phyloP scores from a whole-genome alignment of 495 filamentous ascomycete genomes.

The Trichocladium uniseriatum region DNA sequence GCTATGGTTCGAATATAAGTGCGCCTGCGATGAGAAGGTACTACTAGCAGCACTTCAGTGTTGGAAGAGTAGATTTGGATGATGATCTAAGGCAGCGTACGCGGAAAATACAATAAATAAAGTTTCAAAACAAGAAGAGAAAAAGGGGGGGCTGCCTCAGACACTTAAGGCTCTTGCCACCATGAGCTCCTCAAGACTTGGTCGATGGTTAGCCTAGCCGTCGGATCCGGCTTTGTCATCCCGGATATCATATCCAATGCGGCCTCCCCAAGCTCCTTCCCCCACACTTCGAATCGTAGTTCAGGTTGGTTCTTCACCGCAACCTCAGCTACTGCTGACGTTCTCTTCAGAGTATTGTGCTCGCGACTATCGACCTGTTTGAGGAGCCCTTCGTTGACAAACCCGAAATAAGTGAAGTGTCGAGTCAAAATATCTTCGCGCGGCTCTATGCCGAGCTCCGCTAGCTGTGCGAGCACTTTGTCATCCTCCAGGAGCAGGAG shows the following conservation, averaged over 20 bases:
- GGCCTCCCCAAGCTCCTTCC: neutral
- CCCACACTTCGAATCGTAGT: neutral
- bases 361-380: neutral
- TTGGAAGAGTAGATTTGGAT: too few species aligned
- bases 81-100: too few species aligned
- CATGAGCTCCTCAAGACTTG: neutral
- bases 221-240: neutral
- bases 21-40: too few species aligned
- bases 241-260: neutral
- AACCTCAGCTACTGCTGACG: neutral
- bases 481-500: neutral
- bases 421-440: neutral
- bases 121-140: too few species aligned
- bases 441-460: neutral
- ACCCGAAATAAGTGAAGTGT: conserved; percentile 2
- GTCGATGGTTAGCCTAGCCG: neutral
- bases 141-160: too few species aligned
- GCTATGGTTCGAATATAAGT: too few species aligned
- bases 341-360: neutral
- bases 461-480: neutral
- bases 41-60: too few species aligned
- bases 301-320: neutral
- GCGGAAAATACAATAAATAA: too few species aligned
- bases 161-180: neutral
- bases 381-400: neutral